Evolutionary conservation across 2,329 filamentous ascomycete species (phyloP).

Genomic region (Podosphaera fusca): DNA sequence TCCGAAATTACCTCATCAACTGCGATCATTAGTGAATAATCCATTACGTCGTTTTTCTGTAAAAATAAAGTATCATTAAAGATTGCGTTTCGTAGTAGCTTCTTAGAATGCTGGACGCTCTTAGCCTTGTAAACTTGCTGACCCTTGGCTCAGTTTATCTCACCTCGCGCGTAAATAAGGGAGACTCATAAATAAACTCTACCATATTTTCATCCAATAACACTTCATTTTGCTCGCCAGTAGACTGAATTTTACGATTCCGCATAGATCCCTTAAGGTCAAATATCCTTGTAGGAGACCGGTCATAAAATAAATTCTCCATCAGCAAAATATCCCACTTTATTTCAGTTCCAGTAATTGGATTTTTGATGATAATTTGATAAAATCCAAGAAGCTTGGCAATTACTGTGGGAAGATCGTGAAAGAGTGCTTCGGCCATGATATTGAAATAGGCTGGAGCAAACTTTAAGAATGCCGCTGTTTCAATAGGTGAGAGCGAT

Average conservation of each 20-base stretch:
- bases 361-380: slow-evolving; percentile 92
- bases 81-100: slow-evolving; percentile 69
- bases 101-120: slow-evolving; percentile 50
- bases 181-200: slow-evolving; percentile 95
- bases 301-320: slow-evolving; percentile 96
- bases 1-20: slow-evolving; percentile 44
- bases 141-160: not conserved
- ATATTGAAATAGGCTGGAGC: slow-evolving; percentile 94
- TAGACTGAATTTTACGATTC: slow-evolving; percentile 90
- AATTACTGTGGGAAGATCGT: slow-evolving; percentile 84
- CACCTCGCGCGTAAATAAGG: slow-evolving; percentile 67
- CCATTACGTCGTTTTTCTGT: slow-evolving; percentile 91
- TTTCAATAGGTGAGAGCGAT: slow-evolving; percentile 74
- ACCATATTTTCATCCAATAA: slow-evolving; percentile 97
- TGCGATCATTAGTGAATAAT: slow-evolving; percentile 95
- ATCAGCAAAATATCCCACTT: slow-evolving; percentile 87
- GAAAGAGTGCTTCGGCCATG: slow-evolving; percentile 89
- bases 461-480: slow-evolving; percentile 81
- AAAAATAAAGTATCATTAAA: slow-evolving; percentile 97
- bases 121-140: not conserved
- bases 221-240: slow-evolving; percentile 88
- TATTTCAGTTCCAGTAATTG: slow-evolving; percentile 72
- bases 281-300: slow-evolving; percentile 70
- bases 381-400: slow-evolving; percentile 99
- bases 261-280: slow-evolving; percentile 97